phyloP scores from a whole-genome alignment of 2,329 filamentous ascomycete species.

The Cordyceps cicadae region DNA sequence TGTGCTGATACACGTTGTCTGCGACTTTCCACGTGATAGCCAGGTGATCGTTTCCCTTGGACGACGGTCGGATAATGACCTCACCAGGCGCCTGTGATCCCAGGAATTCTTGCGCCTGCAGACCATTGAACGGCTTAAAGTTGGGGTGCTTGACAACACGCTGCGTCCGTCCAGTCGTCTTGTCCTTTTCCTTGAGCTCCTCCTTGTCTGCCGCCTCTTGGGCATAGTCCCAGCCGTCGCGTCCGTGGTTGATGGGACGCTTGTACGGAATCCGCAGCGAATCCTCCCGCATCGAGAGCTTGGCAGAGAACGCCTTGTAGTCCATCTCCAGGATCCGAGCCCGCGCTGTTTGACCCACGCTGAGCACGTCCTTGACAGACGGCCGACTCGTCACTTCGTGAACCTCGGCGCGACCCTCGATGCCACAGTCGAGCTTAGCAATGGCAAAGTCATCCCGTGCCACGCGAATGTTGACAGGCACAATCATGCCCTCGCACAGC shows the following conservation, averaged over 20 bases:
- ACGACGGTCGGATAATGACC: conserved; percentile 89
- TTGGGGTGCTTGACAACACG: conserved; percentile 96
- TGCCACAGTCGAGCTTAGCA: conserved; percentile 85
- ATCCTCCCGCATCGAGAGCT: conserved; percentile 77
- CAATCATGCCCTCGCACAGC: conserved; percentile 80
- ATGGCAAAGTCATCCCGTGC: conserved; percentile 91
- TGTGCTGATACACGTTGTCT: conserved; percentile 92
- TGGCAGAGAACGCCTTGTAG: conserved; percentile 74
- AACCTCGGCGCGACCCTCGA: conserved; percentile 79
- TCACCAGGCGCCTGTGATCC: conserved; percentile 80
- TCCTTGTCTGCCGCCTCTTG: conserved; percentile 78
- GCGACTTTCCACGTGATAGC: conserved; percentile 98
- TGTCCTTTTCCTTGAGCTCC: conserved; percentile 76
- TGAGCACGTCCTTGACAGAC: conserved; percentile 65
- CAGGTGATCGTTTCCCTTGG: conserved; percentile 89
- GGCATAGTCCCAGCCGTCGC: conserved; percentile 77
- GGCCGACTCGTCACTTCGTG: conserved; percentile 71
- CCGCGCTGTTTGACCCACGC: conserved; percentile 73
- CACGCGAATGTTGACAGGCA: conserved; percentile 79
- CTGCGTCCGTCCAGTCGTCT: conserved; percentile 74
- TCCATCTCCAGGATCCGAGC: conserved; percentile 85
- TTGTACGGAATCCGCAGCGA: conserved; percentile 65
- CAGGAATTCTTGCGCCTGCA: conserved; percentile 87
- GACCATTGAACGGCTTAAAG: conserved; percentile 86
- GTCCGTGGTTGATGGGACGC: conserved; percentile 60